phyloP scores from a whole-genome alignment of 2,329 filamentous ascomycete genomes.

The Neofusicoccum ribis region DNA sequence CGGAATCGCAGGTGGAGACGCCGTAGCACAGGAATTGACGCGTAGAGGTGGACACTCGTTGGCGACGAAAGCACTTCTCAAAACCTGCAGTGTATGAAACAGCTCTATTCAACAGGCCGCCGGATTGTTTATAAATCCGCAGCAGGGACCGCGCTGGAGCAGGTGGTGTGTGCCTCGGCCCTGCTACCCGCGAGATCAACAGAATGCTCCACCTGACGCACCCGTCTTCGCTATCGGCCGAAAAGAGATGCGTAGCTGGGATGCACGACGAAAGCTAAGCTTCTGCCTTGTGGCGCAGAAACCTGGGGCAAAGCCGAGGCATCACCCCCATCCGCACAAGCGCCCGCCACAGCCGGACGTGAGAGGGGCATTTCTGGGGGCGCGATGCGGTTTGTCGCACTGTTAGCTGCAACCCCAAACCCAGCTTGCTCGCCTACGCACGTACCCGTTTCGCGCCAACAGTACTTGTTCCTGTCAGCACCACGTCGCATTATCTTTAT shows the following conservation, averaged over 20 bases:
- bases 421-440: background rate
- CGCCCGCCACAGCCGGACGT: background rate
- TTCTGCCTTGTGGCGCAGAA: constrained; percentile 4
- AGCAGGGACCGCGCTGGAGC: background rate
- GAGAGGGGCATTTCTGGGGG: background rate
- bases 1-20: background rate
- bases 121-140: background rate
- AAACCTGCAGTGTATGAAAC: background rate
- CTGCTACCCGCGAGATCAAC: background rate
- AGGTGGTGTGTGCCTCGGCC: constrained; percentile 11
- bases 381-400: background rate
- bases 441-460: background rate
- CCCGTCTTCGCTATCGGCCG: constrained; percentile 5
- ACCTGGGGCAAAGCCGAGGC: constrained; percentile 16
- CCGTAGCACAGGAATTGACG: background rate
- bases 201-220: constrained; percentile 7
- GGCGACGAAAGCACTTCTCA: background rate
- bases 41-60: background rate
- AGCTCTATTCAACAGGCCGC: background rate
- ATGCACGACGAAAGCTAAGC: background rate
- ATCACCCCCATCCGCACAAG: constrained; percentile 2
- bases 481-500: background rate
- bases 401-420: background rate
- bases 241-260: background rate
- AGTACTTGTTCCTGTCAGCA: background rate